Evolutionary conservation across 495 filamentous ascomycete species (phyloP), one percentile per base, ranked within the genome.

Genomic region (Podospora bellae-mahoneyi): DNA sequence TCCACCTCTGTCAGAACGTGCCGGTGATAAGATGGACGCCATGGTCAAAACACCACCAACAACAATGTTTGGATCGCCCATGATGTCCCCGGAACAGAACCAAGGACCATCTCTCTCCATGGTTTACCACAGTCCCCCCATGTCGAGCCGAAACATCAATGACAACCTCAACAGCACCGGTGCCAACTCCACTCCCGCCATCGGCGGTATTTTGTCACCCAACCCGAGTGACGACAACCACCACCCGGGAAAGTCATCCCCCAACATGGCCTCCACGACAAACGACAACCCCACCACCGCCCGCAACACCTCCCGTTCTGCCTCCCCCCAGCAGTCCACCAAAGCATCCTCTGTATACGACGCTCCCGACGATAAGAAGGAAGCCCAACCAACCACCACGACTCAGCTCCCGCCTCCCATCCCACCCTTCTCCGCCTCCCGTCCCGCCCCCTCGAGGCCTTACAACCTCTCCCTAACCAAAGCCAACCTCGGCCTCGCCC

Each of bases 281-380:
- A 58, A 48, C 27, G 66, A 68, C 48, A 34, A 26, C 59, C 66
- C 66, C 18, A 60, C 66, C 58, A 28, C 65, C 60, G 44, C 65
- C 27, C 57, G 20, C 64, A 66, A 16, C 16, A 26, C 20, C 30
- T 20, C 57, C 66, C 59, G 15, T 57, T 19, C 28, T 60, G 20
- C 64, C n/a, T 67, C 34, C 32, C 59, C 59, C 66, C 59, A 27
- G 28, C 59, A 28, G 10, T 63, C 61, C 10, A 70, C 68, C 60
- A 70, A 70, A 18, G 64, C 67, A 18, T 69, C 70, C 1, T 72
- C 70, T 27, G 58, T 69, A 26, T 58, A 66, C 53, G 64, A 71
- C 60, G 44, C 44, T 60, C 60, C 66, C 6, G 19, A 63, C 9
- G 6, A 20, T 13, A 32, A 70, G 15, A 34, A 20, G 5, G 5